Conservation (phyloP, 2,329 filamentous ascomycete species). For the Fusarium concolor region DNA sequence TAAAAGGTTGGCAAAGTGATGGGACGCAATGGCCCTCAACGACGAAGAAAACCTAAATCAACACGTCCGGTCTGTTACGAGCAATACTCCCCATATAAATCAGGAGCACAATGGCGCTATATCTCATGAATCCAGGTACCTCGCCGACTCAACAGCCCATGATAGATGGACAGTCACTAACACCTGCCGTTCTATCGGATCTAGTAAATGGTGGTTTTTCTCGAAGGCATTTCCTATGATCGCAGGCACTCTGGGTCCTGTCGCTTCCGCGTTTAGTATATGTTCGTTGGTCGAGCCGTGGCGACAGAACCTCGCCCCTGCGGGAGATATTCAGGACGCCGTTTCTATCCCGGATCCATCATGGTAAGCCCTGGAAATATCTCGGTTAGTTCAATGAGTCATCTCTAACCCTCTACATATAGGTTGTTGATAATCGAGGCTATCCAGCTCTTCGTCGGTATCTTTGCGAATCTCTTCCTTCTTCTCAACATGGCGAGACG, state of each 20-base stretch:
- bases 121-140: neutral
- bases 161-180: neutral
- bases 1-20: neutral
- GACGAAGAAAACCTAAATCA: neutral
- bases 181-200: neutral
- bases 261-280: conserved; percentile 4
- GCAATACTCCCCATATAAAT: neutral
- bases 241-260: conserved; percentile 2
- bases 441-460: neutral
- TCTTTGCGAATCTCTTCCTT: neutral
- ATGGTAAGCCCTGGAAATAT: neutral
- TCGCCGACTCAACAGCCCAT: neutral
- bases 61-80: neutral
- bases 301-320: neutral
- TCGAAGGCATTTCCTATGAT: conserved; percentile 3
- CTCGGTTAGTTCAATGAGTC: too few species aligned
- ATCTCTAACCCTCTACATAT: neutral
- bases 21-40: neutral
- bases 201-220: neutral
- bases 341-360: neutral
- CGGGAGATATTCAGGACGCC: neutral
- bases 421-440: neutral
- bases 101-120: neutral
- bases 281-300: neutral
- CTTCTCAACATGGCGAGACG: neutral